Conservation (phyloP, 2,329 filamentous ascomycete genomes). For the Aspergillus texensis region DNA sequence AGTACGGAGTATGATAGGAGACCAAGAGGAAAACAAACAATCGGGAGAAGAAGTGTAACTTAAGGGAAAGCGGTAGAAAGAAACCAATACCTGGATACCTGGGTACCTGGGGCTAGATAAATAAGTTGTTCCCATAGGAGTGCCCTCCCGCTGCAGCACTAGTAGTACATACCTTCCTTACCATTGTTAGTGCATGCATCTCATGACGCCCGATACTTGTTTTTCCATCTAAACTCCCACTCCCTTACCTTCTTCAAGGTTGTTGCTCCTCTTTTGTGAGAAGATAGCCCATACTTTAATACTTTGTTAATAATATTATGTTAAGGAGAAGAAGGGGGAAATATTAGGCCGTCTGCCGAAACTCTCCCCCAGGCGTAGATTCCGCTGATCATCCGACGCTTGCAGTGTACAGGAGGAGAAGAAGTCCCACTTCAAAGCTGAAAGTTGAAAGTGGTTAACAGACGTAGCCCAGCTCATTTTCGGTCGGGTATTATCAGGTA, state of each 20-base stretch:
- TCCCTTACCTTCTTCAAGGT: not conserved
- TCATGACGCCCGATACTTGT: not conserved
- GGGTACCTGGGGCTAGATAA: not conserved
- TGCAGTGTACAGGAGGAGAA: slow-evolving; percentile 9
- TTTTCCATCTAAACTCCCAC: not conserved
- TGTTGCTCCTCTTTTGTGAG: not conserved
- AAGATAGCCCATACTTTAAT: not conserved
- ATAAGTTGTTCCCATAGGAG: not conserved
- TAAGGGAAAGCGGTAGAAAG: not conserved
- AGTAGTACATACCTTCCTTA: not conserved
- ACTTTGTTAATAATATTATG: not conserved
- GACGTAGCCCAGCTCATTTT: not conserved
- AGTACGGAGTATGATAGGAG: too few species aligned
- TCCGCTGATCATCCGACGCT: slow-evolving; percentile 30
- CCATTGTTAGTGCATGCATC: not conserved
- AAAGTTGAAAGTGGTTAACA: not conserved
- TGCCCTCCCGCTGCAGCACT: not conserved
- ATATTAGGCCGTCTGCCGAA: slow-evolving; percentile 16
- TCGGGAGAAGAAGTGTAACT: not conserved
- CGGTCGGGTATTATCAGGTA: not conserved
- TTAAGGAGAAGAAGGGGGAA: slow-evolving; percentile 3
- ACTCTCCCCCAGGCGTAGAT: slow-evolving; percentile 20
- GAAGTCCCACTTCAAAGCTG: slow-evolving; percentile 12
- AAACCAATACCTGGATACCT: not conserved
- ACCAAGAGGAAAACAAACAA: not conserved